Evolutionary conservation across 1,284 basidiomycete genomes (phyloP), one percentile per base, ranked within the genome.

Genomic region (Cutaneotrichosporon dermatis): DNA sequence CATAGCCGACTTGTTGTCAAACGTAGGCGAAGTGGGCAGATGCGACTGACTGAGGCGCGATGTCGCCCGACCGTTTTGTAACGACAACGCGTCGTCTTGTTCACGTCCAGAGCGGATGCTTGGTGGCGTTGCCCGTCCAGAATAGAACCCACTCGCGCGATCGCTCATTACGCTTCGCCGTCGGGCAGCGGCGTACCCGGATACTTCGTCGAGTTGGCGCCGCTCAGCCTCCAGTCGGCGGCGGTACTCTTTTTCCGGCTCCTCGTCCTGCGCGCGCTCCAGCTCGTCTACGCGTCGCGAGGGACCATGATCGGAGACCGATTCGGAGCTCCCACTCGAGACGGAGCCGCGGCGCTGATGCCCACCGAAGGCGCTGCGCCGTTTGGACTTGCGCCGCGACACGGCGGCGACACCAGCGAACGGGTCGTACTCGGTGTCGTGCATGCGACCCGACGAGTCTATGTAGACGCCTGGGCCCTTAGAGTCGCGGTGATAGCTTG

Each of bases 381-480:
- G 63, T 16, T 68, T 66, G 15, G 69, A 74, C 51, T 75, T 75
- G 4, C 68, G 66, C 41, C 74, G 53, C 9, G 72, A 69, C 57
- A 77, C 66, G 35, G 70, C 69, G 1, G 75, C 64, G 1, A 79
- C 73, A 37, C 71, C 71, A 7, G 68, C 72, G 57, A 79, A 79
- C 2, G 77, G 77, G 58, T 79, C 77, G 61, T 69, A 79, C 55
- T 79, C 77, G 43, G 73, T 75, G 66, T 79, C 77, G 60, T 79
- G 77, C 6, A 76, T 57, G 57, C 71, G 69, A 0, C 76, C 76
- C 37, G 67, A 68, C 39, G 72, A 62, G 62, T 78, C 77, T 46
- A 76, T 59, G 55, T 78, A 79, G 6, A 77, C 69, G 13, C 75
- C 74, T 9, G 54, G 45, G 25, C 35, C 35, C 16, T 51, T 51